Evolutionary conservation across 2,329 filamentous ascomycete species (phyloP).

Genomic region (Orbilia quercus): DNA sequence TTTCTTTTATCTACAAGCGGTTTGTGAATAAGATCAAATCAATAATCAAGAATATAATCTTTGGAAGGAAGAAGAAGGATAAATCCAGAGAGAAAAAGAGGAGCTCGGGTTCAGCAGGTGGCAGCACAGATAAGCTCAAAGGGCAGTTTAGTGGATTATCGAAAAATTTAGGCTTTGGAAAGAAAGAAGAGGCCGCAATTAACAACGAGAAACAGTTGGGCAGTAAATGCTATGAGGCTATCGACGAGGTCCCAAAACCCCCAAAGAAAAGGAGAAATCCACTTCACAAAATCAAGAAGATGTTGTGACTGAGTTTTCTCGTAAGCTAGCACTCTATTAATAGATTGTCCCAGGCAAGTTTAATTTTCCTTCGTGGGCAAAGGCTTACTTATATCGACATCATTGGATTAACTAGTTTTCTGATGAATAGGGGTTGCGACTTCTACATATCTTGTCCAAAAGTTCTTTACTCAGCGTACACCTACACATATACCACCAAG

Average conservation of each 20-base stretch:
- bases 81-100: conserved; percentile 22
- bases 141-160: conserved; percentile 8
- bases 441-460: too few relatives aligned
- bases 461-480: too few relatives aligned
- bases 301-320: too few relatives aligned
- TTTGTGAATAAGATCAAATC: conserved; percentile 34
- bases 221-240: conserved; percentile 18
- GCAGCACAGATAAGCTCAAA: neutral
- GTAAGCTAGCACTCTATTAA: too few relatives aligned
- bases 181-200: neutral
- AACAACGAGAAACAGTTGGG: neutral
- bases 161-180: conserved; percentile 5
- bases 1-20: conserved; percentile 37
- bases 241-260: neutral
- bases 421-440: too few relatives aligned
- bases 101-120: neutral
- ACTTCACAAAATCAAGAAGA: conserved; percentile 20
- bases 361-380: too few relatives aligned
- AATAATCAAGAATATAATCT: conserved; percentile 23
- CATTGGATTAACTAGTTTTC: too few relatives aligned
- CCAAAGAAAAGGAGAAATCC: conserved; percentile 37
- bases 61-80: conserved; percentile 29
- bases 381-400: too few relatives aligned
- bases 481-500: too few relatives aligned
- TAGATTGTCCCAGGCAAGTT: too few relatives aligned